Base-by-base conservation (phyloP, 768 basidiomycete species). In the Leccinum fibrillosum region DNA sequence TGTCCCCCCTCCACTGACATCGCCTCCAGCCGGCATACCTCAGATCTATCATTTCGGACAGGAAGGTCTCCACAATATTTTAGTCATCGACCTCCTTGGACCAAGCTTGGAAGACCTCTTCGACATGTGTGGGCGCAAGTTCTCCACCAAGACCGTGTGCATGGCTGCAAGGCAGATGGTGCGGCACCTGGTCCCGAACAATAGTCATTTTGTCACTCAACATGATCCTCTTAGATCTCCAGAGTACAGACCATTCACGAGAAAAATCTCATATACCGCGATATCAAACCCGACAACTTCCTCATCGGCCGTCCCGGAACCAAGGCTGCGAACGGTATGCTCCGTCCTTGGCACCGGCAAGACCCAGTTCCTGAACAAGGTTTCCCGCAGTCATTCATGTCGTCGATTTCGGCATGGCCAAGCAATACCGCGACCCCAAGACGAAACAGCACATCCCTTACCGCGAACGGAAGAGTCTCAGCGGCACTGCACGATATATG, bases 21-120 rank as follows among this genome's bases (percentile, higher is more conserved):
- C 63, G 52, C 64, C 58, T 67, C 62, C 75, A 98, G 95, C 87
- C 62, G 96, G 97, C 21, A 96, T 99, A 51, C 96, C 95, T 26
- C 95, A 98, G 77, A 98, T 99, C 74, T 98, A 98, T 78, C 96
- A 99, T 76, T 99, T 98, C 73, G 97, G 97, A 50, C 95, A 98
- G 76, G 97, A 99, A 75, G 97, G 91, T 13, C 82, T 98, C 28
- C 95, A 99, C 78, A 98, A 99, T 69, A 95, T 99, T 63, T 85
- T 99, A 60, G 95, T 99, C 64, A 98, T 99, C 68, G 97, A 99
- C 78, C 84, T 99, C 35, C 84, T 99, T 34, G 97, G 97, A 3
- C 96, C 96, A 11, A 94, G 91, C 72, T 74, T 99, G 62, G 97
- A 99, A 76, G 97, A 99, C 73, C 80, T 99, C 55, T 99, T 99